Base-by-base conservation (phyloP, 2,329 filamentous ascomycete species). In the Stachybotrys chartarum region DNA sequence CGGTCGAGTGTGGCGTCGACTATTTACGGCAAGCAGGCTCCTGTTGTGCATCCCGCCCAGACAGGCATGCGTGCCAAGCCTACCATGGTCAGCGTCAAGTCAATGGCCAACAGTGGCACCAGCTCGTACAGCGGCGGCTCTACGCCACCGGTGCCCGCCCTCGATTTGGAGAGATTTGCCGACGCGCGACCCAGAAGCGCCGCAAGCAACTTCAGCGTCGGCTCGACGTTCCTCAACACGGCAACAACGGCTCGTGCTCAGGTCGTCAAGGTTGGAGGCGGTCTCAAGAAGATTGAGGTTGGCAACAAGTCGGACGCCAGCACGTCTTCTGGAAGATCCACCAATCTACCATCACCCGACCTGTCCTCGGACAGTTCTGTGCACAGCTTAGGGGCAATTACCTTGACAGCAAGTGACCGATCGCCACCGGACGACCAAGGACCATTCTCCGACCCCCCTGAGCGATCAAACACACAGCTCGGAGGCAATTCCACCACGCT, bases 11-110 rank as follows among this genome's bases (percentile, higher is more conserved):
- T 97, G 60, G 92, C 91, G 4, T 96, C 92, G 1, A 97, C 93
- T 18, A 91, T 96, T 54, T 97, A 97, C 68, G 89, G 91, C 61
- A 93, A 92, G 75, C 91, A 95, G 65, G 91, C 90, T 16, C 85
- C 96, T 53, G 84, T 96, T 44, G 63, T 91, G 79, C 68, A 88
- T 78, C 87, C 92, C 1, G 91, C 91, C 1, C 91, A 94, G 66
- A 94, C 91, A 53, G 88, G 90, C 56, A 88, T 93, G 68, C 85
- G 91, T 58, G 89, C 88, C 60, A 95, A 94, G 72, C 91, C 94
- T 10, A 92, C 91, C 42, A 87, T 97, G 67, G 91, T 99, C 68
- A 96, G 90, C 64, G 91, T 99, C 61, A 94, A 91, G 71, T 88
- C 88, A 7, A 81, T 80, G 18, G 79, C 77, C 55, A 83, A 75